Evolutionary conservation across 2,329 filamentous ascomycete genomes (phyloP).

Genomic region (Aspergillus ustus): DNA sequence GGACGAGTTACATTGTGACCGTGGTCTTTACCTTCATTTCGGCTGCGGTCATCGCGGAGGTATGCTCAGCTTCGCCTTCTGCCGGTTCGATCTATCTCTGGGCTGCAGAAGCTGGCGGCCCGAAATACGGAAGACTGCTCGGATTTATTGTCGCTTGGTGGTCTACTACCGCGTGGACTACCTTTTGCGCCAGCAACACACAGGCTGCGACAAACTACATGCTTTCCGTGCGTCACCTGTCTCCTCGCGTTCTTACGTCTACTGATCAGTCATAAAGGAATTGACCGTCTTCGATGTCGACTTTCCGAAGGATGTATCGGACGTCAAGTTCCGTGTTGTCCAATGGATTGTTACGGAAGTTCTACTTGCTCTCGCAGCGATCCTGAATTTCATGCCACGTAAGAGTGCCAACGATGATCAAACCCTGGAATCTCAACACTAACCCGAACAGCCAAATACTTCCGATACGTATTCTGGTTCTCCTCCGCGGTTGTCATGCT

Average conservation of each 20-base stretch:
- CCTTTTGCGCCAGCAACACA: constrained; percentile 60
- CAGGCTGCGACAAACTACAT: constrained; percentile 59
- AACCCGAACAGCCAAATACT: constrained; percentile 45
- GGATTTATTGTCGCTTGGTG: constrained; percentile 69
- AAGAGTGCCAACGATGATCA: constrained; percentile 24
- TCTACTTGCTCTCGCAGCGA: constrained; percentile 54
- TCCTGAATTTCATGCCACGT: constrained; percentile 59
- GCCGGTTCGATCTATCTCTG: constrained; percentile 66
- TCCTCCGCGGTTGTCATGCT: constrained; percentile 54
- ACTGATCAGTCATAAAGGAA: constrained; percentile 45
- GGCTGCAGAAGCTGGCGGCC: constrained; percentile 64
- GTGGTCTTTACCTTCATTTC: constrained; percentile 66
- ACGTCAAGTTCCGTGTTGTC: constrained; percentile 63
- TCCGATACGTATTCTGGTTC: constrained; percentile 43
- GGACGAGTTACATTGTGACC: constrained; percentile 65
- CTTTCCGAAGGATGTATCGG: constrained; percentile 58
- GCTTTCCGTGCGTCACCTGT: constrained; percentile 49
- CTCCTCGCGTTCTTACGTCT: background rate
- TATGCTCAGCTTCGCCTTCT: constrained; percentile 63
- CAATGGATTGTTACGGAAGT: constrained; percentile 65
- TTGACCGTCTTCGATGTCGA: constrained; percentile 61
- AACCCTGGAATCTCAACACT: background rate
- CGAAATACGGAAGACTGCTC: constrained; percentile 59
- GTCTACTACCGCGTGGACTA: constrained; percentile 67
- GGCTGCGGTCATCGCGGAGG: constrained; percentile 63